A percentile compares a stretch with the other conserved stretches of the same genome.
phyloP scores from a whole-genome alignment of 768 basidiomycete species.

The Mycena alexandri region DNA sequence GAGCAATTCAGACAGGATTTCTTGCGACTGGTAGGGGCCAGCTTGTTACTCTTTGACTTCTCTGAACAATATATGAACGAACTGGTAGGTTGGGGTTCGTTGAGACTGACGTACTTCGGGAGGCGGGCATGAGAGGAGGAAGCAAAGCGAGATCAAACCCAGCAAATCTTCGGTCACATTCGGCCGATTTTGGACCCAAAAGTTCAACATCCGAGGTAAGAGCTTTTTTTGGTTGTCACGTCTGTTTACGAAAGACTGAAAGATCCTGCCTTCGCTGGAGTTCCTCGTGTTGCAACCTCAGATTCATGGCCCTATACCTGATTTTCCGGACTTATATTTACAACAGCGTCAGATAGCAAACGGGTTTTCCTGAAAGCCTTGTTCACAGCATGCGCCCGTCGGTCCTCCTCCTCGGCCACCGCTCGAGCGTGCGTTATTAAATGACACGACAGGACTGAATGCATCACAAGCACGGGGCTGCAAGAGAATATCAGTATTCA shows the following conservation, averaged over 20 bases:
- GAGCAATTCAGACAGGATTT: conserved; percentile 33
- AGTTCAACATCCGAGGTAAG: too few relatives aligned
- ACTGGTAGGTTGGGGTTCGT: neutral
- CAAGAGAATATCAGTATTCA: neutral
- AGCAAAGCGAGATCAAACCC: neutral
- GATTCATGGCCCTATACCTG: neutral
- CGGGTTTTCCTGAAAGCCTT: neutral
- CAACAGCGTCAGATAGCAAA: conserved; percentile 4
- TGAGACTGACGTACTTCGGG: conserved; percentile 4
- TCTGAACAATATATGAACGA: neutral
- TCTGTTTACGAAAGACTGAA: too few relatives aligned
- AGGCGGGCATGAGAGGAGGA: conserved; percentile 1
- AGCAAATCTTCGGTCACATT: too few relatives aligned
- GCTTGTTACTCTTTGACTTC: neutral
- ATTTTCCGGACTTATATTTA: conserved; percentile 22
- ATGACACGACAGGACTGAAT: conserved; percentile 25
- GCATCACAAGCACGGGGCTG: conserved; percentile 25
- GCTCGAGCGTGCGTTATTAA: conserved; percentile 27
- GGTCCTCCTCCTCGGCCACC: conserved; percentile 26
- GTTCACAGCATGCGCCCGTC: neutral
- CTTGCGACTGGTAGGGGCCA: conserved; percentile 14
- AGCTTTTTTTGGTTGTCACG: too few relatives aligned
- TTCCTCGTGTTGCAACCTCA: too few relatives aligned
- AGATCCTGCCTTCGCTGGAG: too few relatives aligned
- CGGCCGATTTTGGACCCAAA: too few relatives aligned